Evolutionary conservation across 2,329 filamentous ascomycete genomes (phyloP), one percentile per base, ranked within the genome.

Genomic region (Aureobasidium mangrovei): DNA sequence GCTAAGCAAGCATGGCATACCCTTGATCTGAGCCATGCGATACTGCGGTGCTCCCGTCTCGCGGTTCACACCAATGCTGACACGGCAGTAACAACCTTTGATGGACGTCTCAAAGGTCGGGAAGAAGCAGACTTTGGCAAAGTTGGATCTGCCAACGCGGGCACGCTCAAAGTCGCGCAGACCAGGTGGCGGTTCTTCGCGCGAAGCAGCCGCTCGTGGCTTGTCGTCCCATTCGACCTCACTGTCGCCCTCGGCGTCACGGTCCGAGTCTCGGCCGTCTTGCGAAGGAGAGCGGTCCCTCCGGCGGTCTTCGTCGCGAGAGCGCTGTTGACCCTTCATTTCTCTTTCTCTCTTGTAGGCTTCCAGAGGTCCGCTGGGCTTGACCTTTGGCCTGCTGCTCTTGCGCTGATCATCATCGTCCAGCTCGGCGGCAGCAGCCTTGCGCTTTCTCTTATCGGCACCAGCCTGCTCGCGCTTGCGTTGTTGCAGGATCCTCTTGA

Each of bases 51-150:
- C 75, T 3, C 85, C 84, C 3, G 81, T 87, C 43, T 65, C 62
- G 8, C 80, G 80, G 65, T 94, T 86, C 9, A 85, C 79, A 0
- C 91, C 91, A 55, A 96, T 81, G 58, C 84, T 87, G 60, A 97
- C 82, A 49, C 93, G 87, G 36, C 85, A 85, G 67, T 86, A 98
- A 69, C 90, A 94, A 49, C 89, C 89, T 12, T 77, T 82, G 63
- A 96, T 86, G 31, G 86, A 79, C 7, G 86, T 74, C 54, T 95
- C 87, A 61, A 98, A 96, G 3, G 85, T 85, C 8, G 93, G 93
- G 62, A 91, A 91, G 73, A 95, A 95, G 76, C 90, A 96, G 54
- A 95, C 86, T 64, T 91, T 83, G 5, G 86, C 85, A 68, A 98
- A 95, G 64, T 90, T 87, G 61, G 81, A 86, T 58, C 93, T 82